Evolutionary conservation across 495 filamentous ascomycete genomes (phyloP).

Genomic region (Hypoxylon subgilvum): DNA sequence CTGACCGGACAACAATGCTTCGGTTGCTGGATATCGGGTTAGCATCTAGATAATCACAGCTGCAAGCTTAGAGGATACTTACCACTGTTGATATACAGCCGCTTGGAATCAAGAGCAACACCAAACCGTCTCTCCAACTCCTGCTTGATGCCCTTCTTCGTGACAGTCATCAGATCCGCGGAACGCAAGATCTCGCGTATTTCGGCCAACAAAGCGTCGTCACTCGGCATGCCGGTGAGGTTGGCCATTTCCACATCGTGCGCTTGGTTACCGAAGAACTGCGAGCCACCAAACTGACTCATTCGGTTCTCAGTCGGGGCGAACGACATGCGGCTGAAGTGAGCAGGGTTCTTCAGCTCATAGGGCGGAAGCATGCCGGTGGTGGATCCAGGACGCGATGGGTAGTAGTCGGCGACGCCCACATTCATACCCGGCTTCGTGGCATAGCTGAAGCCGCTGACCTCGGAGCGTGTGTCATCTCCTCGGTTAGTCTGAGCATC

Average conservation of each 20-base stretch:
- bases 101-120: conserved; percentile 76
- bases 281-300: conserved; percentile 58
- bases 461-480: conserved; percentile 84
- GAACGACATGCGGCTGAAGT: conserved; percentile 75
- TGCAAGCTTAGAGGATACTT: conserved; percentile 47
- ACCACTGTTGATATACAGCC: conserved; percentile 94
- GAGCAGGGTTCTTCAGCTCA: conserved; percentile 41
- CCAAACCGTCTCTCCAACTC: conserved; percentile 91
- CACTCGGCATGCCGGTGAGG: conserved; percentile 72
- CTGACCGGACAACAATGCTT: conserved; percentile 74
- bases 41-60: conserved; percentile 34
- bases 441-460: conserved; percentile 88
- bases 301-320: conserved; percentile 71
- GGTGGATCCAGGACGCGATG: conserved; percentile 76
- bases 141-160: conserved; percentile 96
- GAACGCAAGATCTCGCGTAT: conserved; percentile 90
- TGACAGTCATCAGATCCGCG: conserved; percentile 94
- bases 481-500: conserved; percentile 82
- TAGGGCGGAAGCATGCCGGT: conserved; percentile 58
- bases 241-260: conserved; percentile 74
- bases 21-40: conserved; percentile 63
- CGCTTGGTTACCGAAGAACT: conserved; percentile 59
- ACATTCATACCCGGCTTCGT: conserved; percentile 73
- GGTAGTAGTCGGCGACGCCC: conserved; percentile 67
- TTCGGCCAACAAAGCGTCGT: conserved; percentile 90